Evolutionary conservation across 495 filamentous ascomycete species (phyloP), one percentile per base, ranked within the genome.

Genomic region (Pyronema domesticum): DNA sequence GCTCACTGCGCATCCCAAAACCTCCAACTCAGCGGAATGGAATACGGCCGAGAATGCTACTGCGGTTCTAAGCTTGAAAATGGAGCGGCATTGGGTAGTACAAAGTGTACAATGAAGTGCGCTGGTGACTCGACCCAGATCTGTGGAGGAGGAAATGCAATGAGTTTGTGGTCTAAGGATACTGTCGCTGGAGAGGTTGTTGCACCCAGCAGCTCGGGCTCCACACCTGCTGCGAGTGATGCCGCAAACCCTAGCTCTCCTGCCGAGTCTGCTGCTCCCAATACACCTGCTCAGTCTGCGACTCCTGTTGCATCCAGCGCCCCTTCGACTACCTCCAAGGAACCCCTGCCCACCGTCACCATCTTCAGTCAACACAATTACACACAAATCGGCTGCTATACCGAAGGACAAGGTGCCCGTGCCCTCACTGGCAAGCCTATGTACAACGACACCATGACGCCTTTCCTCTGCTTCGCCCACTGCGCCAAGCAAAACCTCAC

Each of bases 1-100:
- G 58, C 70, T 42, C 74, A 73, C 43, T 65, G 58, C 47, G 57
- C 62, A 0, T 15, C 13, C 34, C 56, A 61, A 11, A 47, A 47
- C 23, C 82, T 74, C 64, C 69, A 57, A 57, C 78, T 77, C 54
- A 76, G 71, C 53, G 83, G 81, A 49, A 66, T 83, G 5, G 83
- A 87, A 67, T 86, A 85, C 57, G 78, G 77, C 43, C 72, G 76
- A 18, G 79, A 87, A 61, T 84, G 81, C 60, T 84, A 80, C 68
- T 85, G 81, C 63, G 80, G 78, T 11, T 74, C 78, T 56, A 64
- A 66, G 4, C 58, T 65, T 4, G 55, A 60, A 35, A 57, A 60
- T 37, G 58, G 62, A 7, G 40, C 62, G 8, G 45, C n/a, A 7
- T 46, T 64, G 5, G 61, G 61, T 55, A 55, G 63, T 9, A 61